A percentile compares a stretch with the other conserved stretches of the same genome.
Conservation (phyloP, 2,329 filamentous ascomycete genomes). For the Colletotrichum tropicale region DNA sequence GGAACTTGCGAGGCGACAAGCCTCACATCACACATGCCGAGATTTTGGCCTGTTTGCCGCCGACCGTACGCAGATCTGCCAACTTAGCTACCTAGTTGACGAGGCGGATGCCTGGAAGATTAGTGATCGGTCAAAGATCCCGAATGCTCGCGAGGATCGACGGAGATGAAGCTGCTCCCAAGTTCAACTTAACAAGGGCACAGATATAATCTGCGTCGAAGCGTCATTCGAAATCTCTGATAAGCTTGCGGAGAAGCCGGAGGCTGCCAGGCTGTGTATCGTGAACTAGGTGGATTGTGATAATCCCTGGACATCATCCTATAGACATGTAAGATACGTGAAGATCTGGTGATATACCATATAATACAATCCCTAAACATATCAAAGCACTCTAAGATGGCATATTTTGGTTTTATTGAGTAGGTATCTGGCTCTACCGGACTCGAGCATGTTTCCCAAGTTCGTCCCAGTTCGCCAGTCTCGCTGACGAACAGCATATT, state of each 20-base stretch:
- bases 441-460: fast-evolving
- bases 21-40: background rate
- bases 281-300: background rate
- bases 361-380: background rate
- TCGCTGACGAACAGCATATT: background rate
- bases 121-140: background rate
- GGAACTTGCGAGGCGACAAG: background rate
- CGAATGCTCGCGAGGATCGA: background rate
- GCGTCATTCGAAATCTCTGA: background rate
- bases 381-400: background rate
- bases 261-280: background rate
- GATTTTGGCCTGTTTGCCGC: background rate
- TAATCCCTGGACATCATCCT: background rate
- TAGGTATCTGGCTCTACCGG: fast-evolving
- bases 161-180: background rate
- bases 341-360: background rate
- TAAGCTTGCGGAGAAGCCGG: background rate
- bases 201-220: background rate
- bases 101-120: background rate
- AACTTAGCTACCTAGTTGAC: background rate
- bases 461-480: background rate
- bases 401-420: fast-evolving
- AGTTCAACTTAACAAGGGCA: background rate
- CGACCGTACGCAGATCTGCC: background rate
- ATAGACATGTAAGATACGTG: background rate